phyloP scores from a whole-genome alignment of 2,329 filamentous ascomycete genomes.

The Colletotrichum cereale region DNA sequence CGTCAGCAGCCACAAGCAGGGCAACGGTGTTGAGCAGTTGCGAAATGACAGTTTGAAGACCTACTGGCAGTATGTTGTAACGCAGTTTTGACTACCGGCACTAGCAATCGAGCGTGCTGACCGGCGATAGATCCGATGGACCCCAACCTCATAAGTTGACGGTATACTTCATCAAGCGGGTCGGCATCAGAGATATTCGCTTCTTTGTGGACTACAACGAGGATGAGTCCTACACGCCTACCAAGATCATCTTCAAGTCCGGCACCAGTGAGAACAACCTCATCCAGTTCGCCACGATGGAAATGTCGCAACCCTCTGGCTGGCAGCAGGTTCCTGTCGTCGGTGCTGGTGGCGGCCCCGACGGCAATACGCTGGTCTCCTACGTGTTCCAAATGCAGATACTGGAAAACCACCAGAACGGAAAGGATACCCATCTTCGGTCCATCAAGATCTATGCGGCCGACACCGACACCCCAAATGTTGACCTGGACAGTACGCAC shows the following conservation, averaged over 20 bases:
- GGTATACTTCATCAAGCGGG: constrained; percentile 87
- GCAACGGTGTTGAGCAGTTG: constrained; percentile 82
- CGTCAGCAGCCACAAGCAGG: constrained; percentile 84
- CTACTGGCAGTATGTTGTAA: constrained; percentile 79
- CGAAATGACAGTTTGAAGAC: constrained; percentile 78
- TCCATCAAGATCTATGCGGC: constrained; percentile 87
- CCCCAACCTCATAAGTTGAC: constrained; percentile 86
- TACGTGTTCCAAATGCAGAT: constrained; percentile 93
- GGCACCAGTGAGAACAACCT: constrained; percentile 94
- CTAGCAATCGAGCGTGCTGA: constrained; percentile 3
- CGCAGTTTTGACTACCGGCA: constrained; percentile 46
- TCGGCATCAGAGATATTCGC: constrained; percentile 82
- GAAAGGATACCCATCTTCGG: constrained; percentile 97
- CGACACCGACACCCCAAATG: constrained; percentile 60
- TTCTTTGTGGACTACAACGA: constrained; percentile 91
- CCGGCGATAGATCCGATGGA: constrained; percentile 75
- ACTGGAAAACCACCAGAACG: constrained; percentile 97
- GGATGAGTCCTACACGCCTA: constrained; percentile 97
- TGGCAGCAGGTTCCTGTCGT: constrained; percentile 87
- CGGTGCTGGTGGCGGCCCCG: constrained; percentile 68
- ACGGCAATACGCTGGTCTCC: constrained; percentile 82
- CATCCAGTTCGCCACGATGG: constrained; percentile 86
- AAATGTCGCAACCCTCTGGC: constrained; percentile 82
- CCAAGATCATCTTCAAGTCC: constrained; percentile 88
- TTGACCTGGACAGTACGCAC: constrained; percentile 48